A percentile compares a stretch with the other conserved stretches of the same genome.
Evolutionary conservation across 129 eudicot genomes (phyloP).

Genomic region (Pittosporum tobira): DNA sequence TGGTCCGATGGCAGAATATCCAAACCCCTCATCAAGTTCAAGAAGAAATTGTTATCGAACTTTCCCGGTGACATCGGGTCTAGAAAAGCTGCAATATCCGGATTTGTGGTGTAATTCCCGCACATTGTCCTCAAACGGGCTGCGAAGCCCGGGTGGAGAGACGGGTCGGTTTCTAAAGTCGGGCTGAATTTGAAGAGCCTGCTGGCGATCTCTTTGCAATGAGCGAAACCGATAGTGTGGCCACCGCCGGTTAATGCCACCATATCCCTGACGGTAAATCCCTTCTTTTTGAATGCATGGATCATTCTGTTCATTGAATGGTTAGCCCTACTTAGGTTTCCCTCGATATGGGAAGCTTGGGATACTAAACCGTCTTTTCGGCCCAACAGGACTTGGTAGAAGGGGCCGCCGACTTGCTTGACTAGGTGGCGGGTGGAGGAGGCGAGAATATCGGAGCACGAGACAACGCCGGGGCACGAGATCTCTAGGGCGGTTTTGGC

Average conservation of each 20-base stretch:
- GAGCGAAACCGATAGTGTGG: slow-evolving; percentile 59
- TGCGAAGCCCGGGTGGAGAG: slow-evolving; percentile 37
- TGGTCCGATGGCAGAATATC: slow-evolving; percentile 57
- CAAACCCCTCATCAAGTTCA: slow-evolving; percentile 45
- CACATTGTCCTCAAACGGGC: slow-evolving; percentile 33
- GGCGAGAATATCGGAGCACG: slow-evolving; percentile 55
- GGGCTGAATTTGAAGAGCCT: slow-evolving; percentile 26
- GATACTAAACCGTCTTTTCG: slow-evolving; percentile 51
- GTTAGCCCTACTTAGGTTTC: slow-evolving; percentile 31
- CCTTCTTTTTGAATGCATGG: slow-evolving; percentile 23
- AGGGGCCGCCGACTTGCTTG: slow-evolving; percentile 49
- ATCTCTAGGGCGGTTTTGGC: slow-evolving; percentile 54
- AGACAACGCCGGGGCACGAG: slow-evolving; percentile 53
- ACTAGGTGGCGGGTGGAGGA: slow-evolving; percentile 40
- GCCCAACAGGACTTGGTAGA: slow-evolving; percentile 35
- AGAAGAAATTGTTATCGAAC: slow-evolving; percentile 52
- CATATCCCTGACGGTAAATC: slow-evolving; percentile 39
- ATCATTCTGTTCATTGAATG: slow-evolving; percentile 29
- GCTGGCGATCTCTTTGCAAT: slow-evolving; percentile 48
- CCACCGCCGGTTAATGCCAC: slow-evolving; percentile 57
- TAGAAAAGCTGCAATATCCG: slow-evolving; percentile 41
- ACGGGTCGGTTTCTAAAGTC: slow-evolving; percentile 35
- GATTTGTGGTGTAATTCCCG: slow-evolving; percentile 35
- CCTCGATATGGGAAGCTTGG: slow-evolving; percentile 28
- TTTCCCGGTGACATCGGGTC: slow-evolving; percentile 55